phyloP scores from a whole-genome alignment of 768 basidiomycete genomes.

The Termitomyces sp. region DNA sequence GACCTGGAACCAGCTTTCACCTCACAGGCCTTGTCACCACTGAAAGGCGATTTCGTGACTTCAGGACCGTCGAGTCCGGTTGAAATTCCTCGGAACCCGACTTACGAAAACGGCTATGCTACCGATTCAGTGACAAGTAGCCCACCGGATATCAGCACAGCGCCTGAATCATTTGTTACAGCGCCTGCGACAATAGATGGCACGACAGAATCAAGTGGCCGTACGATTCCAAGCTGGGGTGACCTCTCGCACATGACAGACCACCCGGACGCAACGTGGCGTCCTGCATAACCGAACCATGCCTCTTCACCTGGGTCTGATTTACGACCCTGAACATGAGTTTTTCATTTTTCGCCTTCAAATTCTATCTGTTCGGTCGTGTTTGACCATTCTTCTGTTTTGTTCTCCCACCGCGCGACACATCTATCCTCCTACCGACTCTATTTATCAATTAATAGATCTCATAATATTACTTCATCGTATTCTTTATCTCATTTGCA shows the following conservation, averaged over 20 bases:
- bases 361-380: constrained; percentile 3
- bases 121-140: constrained; percentile 25
- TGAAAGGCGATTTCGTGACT: constrained; percentile 5
- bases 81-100: constrained; percentile 12
- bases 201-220: constrained; percentile 47
- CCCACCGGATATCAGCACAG: constrained; percentile 62
- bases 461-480: constrained; percentile 14
- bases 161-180: constrained; percentile 64
- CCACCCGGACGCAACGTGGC: constrained; percentile 30
- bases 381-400: background rate
- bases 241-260: constrained; percentile 37
- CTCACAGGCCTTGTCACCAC: background rate
- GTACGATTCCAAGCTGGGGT: constrained; percentile 44
- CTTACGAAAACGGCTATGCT: constrained; percentile 3
- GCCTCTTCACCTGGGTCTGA: constrained; percentile 7
- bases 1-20: constrained; percentile 1
- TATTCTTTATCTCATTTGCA: constrained; percentile 3
- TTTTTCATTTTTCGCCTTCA: constrained; percentile 7
- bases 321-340: constrained; percentile 2
- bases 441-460: constrained; percentile 18
- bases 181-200: constrained; percentile 54
- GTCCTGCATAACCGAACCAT: constrained; percentile 28
- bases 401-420: background rate
- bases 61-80: constrained; percentile 18
- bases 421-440: background rate